Evolutionary conservation across 495 filamentous ascomycete genomes (phyloP), one percentile per base, ranked within the genome.

Genomic region (Podospora comata): DNA sequence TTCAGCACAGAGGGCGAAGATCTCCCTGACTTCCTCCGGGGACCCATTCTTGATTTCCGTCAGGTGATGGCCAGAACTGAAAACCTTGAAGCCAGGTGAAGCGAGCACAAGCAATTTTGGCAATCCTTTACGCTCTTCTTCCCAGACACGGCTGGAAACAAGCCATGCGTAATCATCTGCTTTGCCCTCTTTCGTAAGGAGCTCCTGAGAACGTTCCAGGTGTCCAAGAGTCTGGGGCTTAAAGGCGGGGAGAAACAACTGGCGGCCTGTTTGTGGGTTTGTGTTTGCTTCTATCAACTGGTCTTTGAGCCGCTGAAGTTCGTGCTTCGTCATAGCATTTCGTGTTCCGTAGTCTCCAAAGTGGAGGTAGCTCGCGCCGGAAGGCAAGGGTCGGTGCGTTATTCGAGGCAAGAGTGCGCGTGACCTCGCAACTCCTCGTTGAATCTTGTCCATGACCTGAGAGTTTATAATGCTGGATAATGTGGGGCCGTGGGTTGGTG

Each of bases 1-100:
- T 32, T 74, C 70, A 2, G 67, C 72, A 64, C 74, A 76, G 16
- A 69, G 28, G 4, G 19, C 20, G 34, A 76, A 76, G n/a, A 72
- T 69, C 34, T 73, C 69, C 20, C 60, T 48, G 34, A 71, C 39
- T 18, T 71, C 65, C 4, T 39, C 63, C 0, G 44, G 20, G 13
- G 28, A 59, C 27, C 68, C 57, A 0, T 34, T 9, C 13, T 65
- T 64, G 1, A 74, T 27, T 60, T 77, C 75, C 13, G 58, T 54
- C 3, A 76, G 66, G 66, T 76, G 70, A 56, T 77, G 73, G 32
- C 75, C 74, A 4, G 73, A 72, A 59, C 67, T 68, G 62, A 77
- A 77, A 20, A 74, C 75, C 28, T 67, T 16, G 28, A 54, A 61
- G 27, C 70, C 70, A 13, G 39, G 39, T 9, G 75, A 64, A 39